A percentile compares a stretch with the other conserved stretches of the same genome.
These are phyloP conservation scores for Coemansia umbellata DNA, from an alignment of 192 early-diverging fungal species.

Conservation along the genomic window DNA sequence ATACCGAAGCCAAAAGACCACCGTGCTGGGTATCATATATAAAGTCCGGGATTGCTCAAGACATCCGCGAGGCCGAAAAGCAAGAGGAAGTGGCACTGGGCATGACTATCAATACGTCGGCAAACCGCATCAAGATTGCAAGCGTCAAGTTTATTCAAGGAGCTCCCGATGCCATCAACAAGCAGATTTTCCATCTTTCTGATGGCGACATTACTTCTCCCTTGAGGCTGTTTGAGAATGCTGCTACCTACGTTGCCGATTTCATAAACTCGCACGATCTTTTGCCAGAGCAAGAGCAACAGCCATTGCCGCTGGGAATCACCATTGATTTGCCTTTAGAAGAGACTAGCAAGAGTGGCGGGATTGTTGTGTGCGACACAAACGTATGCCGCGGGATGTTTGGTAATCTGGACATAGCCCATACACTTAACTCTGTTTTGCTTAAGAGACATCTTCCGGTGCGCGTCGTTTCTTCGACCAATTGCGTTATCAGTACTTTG, in stretches of 20 bases:
- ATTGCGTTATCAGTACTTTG: slow-evolving; percentile 92
- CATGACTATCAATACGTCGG: slow-evolving; percentile 29
- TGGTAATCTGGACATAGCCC: slow-evolving; percentile 71
- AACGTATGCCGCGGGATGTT: slow-evolving; percentile 43
- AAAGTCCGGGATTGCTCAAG: slow-evolving; percentile 8
- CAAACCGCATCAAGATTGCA: slow-evolving; percentile 22
- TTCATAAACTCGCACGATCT: slow-evolving; percentile 59
- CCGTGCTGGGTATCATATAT: slow-evolving; percentile 28
- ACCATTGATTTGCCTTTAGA: slow-evolving; percentile 90
- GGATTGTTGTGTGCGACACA: slow-evolving; percentile 47
- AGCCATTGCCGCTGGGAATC: slow-evolving; percentile 60
- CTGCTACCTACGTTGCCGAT: slow-evolving; percentile 72
- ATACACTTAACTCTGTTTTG: slow-evolving; percentile 69
- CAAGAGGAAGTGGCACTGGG: slow-evolving; percentile 3
- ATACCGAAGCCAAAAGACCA: slow-evolving; percentile 4
- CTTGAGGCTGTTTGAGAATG: slow-evolving; percentile 57
- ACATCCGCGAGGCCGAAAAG: slow-evolving; percentile 16
- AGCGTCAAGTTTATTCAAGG: slow-evolving; percentile 25
- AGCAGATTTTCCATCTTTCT: slow-evolving; percentile 28
- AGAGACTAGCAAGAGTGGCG: slow-evolving; percentile 69
- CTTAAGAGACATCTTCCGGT: slow-evolving; percentile 67
- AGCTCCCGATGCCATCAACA: slow-evolving; percentile 25
- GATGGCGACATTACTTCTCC: not conserved
- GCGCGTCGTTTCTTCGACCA: slow-evolving; percentile 79
- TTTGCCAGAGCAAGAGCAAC: not conserved